Base-by-base conservation (phyloP, 768 basidiomycete species). In the Suillus lakei region DNA sequence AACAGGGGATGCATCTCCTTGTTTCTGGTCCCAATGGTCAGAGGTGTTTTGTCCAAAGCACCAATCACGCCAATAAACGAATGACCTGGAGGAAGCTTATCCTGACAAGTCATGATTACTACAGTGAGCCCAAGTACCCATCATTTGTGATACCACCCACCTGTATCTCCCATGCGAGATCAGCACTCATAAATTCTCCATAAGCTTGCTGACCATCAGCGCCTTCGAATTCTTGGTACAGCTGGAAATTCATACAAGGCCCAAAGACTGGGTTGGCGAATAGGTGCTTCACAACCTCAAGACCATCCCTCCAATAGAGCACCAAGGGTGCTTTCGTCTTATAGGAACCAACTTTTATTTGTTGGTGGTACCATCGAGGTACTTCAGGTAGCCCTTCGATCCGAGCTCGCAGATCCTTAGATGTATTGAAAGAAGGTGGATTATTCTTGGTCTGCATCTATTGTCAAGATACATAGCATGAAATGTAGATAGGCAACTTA, bases 11-110 rank as follows among this genome's bases (percentile, higher is more conserved):
- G 76, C 41, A 76, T 78, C 5, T 69, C 66, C 39, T 73, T 71
- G 46, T 75, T 69, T n/a, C 78, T 75, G 3, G 74, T 76, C 62
- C 71, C 72, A 5, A 71, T 65, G 0, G 77, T 75, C 15, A 81
- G 69, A 48, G 72, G 72, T 6, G 78, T 79, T 59, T 81, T 81
- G 58, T 81, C 76, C 0, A 75, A 77, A 12, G 74, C 74, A 0
- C 68, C 62, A 23, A 80, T 69, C 1, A 72, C 61, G 2, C 78
- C 38, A 39, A 39, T 5, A 5, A 39, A 39, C 7, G 5, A 39
- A 39, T 39, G 38, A 15, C 38, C 38, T 9, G 38, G 13, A 39
- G 38, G 36, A 13, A 39, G 38, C 13, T 9, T 3, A 39, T 39
- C 13, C 38, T 39, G 9, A 15, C 13, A 5, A 46, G 10, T 12